These are phyloP conservation scores for Monilinia fructicola DNA, from an alignment of 2,329 filamentous ascomycete genomes.

Conservation along the genomic window DNA sequence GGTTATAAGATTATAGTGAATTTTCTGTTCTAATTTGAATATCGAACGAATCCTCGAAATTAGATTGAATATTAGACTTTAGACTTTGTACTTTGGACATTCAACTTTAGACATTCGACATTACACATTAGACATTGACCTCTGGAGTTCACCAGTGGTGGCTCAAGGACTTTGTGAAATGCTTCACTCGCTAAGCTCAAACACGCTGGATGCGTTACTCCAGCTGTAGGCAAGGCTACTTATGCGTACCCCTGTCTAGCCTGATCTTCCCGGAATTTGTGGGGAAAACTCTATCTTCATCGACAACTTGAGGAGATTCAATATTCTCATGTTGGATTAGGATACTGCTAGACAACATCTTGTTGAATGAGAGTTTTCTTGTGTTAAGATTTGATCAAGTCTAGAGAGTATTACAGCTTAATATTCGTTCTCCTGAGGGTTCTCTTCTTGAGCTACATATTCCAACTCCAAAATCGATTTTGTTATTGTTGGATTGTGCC, in stretches of 20 bases:
- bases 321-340: slow-evolving; percentile 1
- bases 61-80: too few species aligned
- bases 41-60: too few species aligned
- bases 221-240: neutral
- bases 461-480: neutral
- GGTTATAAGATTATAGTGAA: neutral
- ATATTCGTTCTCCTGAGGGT: neutral
- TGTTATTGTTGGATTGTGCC: slow-evolving; percentile 13
- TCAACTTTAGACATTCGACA: too few species aligned
- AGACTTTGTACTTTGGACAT: too few species aligned
- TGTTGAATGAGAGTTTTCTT: neutral
- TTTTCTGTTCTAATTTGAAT: neutral
- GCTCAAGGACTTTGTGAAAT: too few species aligned
- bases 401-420: neutral
- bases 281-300: slow-evolving; percentile 15
- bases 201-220: too few species aligned
- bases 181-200: too few species aligned
- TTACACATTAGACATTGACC: too few species aligned
- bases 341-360: slow-evolving; percentile 1
- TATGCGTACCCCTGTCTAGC: slow-evolving; percentile 12
- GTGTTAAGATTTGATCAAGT: neutral
- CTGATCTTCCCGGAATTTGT: slow-evolving; percentile 14
- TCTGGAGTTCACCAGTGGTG: too few species aligned
- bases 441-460: neutral
- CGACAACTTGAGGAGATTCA: neutral